Evolutionary conservation across 148 eudicot species (phyloP).

Genomic region (Vaccinium darrowii): DNA sequence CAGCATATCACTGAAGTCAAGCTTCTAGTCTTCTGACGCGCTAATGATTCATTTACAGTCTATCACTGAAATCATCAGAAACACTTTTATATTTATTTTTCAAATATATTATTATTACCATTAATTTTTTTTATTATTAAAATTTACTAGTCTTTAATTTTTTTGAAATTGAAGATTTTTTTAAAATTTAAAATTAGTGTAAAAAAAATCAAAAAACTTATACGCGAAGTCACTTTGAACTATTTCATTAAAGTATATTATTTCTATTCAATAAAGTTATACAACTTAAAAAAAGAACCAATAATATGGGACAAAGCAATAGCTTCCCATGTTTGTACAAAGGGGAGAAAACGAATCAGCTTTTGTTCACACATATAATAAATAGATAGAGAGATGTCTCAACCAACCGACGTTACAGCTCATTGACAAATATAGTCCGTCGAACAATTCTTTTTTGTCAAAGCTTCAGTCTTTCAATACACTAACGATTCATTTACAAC

Average conservation of each 20-base stretch:
- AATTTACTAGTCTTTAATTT: no score
- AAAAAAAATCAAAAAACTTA: neutral
- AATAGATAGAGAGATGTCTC: neutral
- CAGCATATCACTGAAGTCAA: no score
- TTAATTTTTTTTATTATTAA: no score
- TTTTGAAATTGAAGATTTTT: no score
- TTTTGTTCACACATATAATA: neutral
- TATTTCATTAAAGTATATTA: neutral
- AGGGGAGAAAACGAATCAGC: neutral
- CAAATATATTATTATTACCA: no score
- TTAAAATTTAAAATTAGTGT: neutral
- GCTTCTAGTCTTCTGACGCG: no score
- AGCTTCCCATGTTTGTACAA: neutral
- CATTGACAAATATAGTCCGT: neutral
- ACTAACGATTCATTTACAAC: no score
- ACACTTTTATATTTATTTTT: no score
- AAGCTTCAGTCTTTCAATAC: neutral
- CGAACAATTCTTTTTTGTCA: neutral
- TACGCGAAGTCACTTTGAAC: neutral
- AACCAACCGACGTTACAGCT: no score
- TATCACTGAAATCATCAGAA: no score
- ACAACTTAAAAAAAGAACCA: neutral
- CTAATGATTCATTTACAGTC: no score
- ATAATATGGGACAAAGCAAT: neutral
- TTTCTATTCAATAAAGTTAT: no score